Percentiles rank a stretch among this genome's conserved stretches.
Conservation (phyloP, 73 alveolate genomes). For the Urostyla sp. region DNA sequence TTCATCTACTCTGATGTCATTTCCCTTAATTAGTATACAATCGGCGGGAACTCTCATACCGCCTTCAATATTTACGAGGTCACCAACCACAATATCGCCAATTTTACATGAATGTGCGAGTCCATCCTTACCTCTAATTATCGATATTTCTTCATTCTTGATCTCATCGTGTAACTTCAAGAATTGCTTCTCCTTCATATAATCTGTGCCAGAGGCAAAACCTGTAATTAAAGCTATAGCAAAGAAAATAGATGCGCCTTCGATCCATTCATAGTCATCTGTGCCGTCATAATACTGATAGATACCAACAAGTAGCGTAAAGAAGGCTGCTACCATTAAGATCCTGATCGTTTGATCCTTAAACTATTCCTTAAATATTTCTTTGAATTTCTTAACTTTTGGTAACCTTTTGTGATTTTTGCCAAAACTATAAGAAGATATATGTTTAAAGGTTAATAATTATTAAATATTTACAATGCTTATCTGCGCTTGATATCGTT, state of each 20-base stretch:
- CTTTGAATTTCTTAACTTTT: slow-evolving; percentile 65
- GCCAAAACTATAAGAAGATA: slow-evolving; percentile 61
- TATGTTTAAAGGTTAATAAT: slow-evolving; percentile 4
- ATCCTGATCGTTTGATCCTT: slow-evolving; percentile 83
- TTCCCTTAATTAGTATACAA: slow-evolving; percentile 80
- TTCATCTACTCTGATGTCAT: slow-evolving; percentile 86
- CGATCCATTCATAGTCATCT: slow-evolving; percentile 85
- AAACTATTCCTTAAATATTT: slow-evolving; percentile 74
- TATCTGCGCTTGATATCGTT: slow-evolving; percentile 51
- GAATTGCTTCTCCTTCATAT: slow-evolving; percentile 79
- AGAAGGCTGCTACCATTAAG: slow-evolving; percentile 82
- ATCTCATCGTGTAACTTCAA: slow-evolving; percentile 66
- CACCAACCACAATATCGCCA: slow-evolving; percentile 92
- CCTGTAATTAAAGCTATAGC: slow-evolving; percentile 83
- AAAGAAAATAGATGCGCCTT: slow-evolving; percentile 87
- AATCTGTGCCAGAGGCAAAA: slow-evolving; percentile 81
- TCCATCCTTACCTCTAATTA: slow-evolving; percentile 41
- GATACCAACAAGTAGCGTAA: slow-evolving; percentile 76
- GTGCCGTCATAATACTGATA: no score
- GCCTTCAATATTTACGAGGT: slow-evolving; percentile 77
- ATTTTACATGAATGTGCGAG: slow-evolving; percentile 33
- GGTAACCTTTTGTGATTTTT: slow-evolving; percentile 59
- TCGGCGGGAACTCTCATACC: slow-evolving; percentile 93
- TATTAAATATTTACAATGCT: no score
- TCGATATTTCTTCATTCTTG: slow-evolving; percentile 39